Conservation (phyloP, 495 filamentous ascomycete species). For the Neurospora sp. region DNA sequence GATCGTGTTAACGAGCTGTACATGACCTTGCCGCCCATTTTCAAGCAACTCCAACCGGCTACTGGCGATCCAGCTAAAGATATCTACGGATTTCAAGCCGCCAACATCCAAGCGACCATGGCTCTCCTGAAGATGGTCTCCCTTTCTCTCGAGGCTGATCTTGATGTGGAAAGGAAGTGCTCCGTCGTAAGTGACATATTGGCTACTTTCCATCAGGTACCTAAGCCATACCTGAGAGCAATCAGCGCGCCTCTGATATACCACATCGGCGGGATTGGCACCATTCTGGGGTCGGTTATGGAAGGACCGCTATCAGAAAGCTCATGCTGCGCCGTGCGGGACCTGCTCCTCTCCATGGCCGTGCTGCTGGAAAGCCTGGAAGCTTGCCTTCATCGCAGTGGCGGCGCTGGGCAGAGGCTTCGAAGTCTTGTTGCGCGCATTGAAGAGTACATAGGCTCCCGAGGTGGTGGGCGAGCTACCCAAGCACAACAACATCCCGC, state of each 20-base stretch:
- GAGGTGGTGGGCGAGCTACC: slow-evolving; percentile 7
- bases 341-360: slow-evolving; percentile 39
- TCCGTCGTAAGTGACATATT: slow-evolving; percentile 38
- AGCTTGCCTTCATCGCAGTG: slow-evolving; percentile 27
- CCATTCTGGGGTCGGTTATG: slow-evolving; percentile 40
- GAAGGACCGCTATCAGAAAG: slow-evolving; percentile 38
- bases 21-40: slow-evolving; percentile 26
- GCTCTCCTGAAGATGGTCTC: slow-evolving; percentile 42
- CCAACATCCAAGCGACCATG: slow-evolving; percentile 42
- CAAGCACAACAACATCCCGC: not conserved
- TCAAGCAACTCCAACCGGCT: slow-evolving; percentile 25
- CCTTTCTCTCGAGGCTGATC: slow-evolving; percentile 29
- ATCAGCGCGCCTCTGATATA: slow-evolving; percentile 43
- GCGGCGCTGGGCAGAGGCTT: slow-evolving; percentile 31
- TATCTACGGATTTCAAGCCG: slow-evolving; percentile 42
- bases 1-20: slow-evolving; percentile 32
- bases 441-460: slow-evolving; percentile 38
- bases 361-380: slow-evolving; percentile 39
- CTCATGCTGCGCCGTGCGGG: slow-evolving; percentile 34
- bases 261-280: slow-evolving; percentile 41
- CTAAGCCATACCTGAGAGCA: slow-evolving; percentile 34
- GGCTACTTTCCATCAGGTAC: slow-evolving; percentile 34
- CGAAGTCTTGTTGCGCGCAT: slow-evolving; percentile 36
- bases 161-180: slow-evolving; percentile 36
- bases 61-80: slow-evolving; percentile 27